phyloP scores from a whole-genome alignment of 495 filamentous ascomycete genomes.

The Penicillium alfredii region DNA sequence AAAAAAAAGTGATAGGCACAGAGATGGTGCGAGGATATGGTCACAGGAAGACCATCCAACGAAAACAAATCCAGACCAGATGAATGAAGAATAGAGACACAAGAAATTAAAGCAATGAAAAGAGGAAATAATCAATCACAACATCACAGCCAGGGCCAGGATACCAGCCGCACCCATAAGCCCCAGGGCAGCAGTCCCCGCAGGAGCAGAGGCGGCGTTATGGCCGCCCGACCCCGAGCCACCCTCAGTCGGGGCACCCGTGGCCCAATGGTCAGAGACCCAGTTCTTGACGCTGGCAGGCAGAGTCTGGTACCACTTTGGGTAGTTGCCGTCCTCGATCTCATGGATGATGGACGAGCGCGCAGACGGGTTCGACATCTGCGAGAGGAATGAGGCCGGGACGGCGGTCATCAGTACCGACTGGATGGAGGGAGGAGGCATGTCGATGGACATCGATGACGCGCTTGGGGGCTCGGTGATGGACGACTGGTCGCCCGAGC shows the following conservation, averaged over 20 bases:
- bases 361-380: conserved; percentile 13
- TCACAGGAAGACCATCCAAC: too few species aligned
- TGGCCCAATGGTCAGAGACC: conserved; percentile 10
- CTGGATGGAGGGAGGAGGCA: conserved; percentile 16
- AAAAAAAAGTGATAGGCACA: too few species aligned
- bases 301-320: conserved; percentile 17
- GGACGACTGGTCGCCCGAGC: not conserved
- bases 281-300: conserved; percentile 20
- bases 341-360: conserved; percentile 15
- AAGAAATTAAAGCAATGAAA: too few species aligned
- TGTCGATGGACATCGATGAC: conserved; percentile 11
- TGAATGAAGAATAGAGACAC: too few species aligned
- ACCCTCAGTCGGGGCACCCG: not conserved
- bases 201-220: not conserved
- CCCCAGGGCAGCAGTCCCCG: conserved; percentile 1
- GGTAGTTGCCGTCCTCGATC: conserved; percentile 13
- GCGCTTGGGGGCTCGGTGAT: conserved; percentile 14
- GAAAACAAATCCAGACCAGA: too few species aligned
- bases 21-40: too few species aligned
- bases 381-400: conserved; percentile 14
- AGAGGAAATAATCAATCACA: too few species aligned
- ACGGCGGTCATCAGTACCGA: conserved; percentile 15
- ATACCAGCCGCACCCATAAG: conserved; percentile 9
- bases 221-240: not conserved
- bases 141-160: conserved; percentile 9